Evolutionary conservation across 306 rosid species (phyloP).

Genomic region (Calophaca sinica): DNA sequence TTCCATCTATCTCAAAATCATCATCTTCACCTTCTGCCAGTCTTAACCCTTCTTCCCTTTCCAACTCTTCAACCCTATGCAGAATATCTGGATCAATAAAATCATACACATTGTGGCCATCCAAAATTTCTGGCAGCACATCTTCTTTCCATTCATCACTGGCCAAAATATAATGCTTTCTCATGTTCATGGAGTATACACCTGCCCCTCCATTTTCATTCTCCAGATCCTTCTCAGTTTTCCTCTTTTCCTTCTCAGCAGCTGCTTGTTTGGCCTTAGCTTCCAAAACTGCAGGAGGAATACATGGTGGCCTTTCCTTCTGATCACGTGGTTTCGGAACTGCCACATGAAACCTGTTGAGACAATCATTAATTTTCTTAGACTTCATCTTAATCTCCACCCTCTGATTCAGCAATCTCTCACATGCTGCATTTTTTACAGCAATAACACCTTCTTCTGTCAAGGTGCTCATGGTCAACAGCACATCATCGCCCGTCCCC

Average conservation of each 20-base stretch:
- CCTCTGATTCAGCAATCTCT: constrained; percentile 79
- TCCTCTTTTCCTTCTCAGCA: constrained; percentile 66
- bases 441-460: constrained; percentile 84
- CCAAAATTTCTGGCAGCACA: constrained; percentile 81
- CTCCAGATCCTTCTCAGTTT: constrained; percentile 81
- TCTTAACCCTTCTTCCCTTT: constrained; percentile 74
- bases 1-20: constrained; percentile 76
- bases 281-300: constrained; percentile 78
- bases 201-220: constrained; percentile 94
- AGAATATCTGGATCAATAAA: constrained; percentile 82
- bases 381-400: constrained; percentile 88
- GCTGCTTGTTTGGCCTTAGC: constrained; percentile 69
- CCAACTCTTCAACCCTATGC: constrained; percentile 81
- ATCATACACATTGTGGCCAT: constrained; percentile 90
- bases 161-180: constrained; percentile 76
- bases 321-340: constrained; percentile 79
- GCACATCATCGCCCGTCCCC: constrained; percentile 62
- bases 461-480: constrained; percentile 88
- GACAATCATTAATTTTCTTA: constrained; percentile 74
- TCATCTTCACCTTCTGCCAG: constrained; percentile 59
- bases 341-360: constrained; percentile 87
- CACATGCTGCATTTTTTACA: constrained; percentile 88
- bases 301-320: constrained; percentile 78
- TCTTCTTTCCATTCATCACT: constrained; percentile 93
- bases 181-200: constrained; percentile 81